Conservation (phyloP, 495 filamentous ascomycete genomes). For the Copromyces sp. region DNA sequence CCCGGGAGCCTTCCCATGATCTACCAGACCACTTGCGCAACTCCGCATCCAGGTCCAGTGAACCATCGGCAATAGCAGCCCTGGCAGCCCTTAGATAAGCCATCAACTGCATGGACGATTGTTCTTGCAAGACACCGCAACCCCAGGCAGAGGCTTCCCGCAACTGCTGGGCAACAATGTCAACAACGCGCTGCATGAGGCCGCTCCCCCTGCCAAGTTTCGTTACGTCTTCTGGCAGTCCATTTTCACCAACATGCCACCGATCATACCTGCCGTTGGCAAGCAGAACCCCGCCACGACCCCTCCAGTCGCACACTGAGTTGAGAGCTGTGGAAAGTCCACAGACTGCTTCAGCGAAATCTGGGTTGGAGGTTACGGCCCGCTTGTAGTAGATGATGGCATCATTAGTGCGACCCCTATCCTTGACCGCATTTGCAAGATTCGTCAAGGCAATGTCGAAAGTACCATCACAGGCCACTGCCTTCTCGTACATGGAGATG, state of each 20-base stretch:
- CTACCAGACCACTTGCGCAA: constrained; percentile 63
- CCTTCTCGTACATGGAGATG: constrained; percentile 95
- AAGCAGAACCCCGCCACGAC: constrained; percentile 73
- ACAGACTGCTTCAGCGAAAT: constrained; percentile 96
- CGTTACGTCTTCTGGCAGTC: constrained; percentile 69
- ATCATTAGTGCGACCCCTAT: constrained; percentile 84
- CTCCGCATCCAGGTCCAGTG: constrained; percentile 24
- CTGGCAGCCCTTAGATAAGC: constrained; percentile 33
- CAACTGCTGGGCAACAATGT: constrained; percentile 87
- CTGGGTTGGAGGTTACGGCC: constrained; percentile 81
- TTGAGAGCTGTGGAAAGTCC: constrained; percentile 93
- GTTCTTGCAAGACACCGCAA: constrained; percentile 54
- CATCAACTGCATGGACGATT: constrained; percentile 32
- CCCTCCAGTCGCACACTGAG: constrained; percentile 92
- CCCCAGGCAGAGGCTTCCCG: constrained; percentile 85
- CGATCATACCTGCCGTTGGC: constrained; percentile 67
- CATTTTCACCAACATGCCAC: constrained; percentile 87
- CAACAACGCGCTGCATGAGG: constrained; percentile 91
- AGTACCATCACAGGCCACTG: constrained; percentile 77
- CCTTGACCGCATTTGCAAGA: constrained; percentile 95
- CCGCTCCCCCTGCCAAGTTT: constrained; percentile 52
- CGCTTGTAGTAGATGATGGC: constrained; percentile 87
- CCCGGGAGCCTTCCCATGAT: constrained; percentile 78
- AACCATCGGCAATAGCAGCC: constrained; percentile 13
- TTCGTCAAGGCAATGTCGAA: constrained; percentile 98